Evolutionary conservation across 2,329 filamentous ascomycete species (phyloP).

Genomic region (Cladosporium cucumerinum): DNA sequence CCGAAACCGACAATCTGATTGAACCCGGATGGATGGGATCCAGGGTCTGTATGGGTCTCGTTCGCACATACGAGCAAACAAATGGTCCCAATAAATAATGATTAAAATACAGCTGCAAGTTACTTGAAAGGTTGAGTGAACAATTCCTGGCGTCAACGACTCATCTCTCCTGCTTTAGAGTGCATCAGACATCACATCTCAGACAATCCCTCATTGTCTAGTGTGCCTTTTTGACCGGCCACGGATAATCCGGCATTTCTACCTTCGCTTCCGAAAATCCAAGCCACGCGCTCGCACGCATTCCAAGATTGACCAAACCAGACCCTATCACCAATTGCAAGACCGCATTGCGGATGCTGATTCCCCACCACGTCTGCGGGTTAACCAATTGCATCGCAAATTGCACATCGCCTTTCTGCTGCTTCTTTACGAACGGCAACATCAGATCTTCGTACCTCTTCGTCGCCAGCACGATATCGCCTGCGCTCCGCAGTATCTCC

Average conservation of each 20-base stretch:
- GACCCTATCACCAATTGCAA: constrained; percentile 20
- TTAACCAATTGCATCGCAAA: constrained; percentile 25
- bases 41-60: background rate
- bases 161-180: background rate
- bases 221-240: constrained; percentile 8
- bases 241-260: constrained; percentile 19
- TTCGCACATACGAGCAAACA: background rate
- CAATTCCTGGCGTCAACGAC: background rate
- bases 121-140: background rate
- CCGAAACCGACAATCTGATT: background rate
- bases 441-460: constrained; percentile 23
- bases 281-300: constrained; percentile 14
- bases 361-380: constrained; percentile 33
- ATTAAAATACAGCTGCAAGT: background rate
- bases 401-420: constrained; percentile 13
- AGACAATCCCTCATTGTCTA: background rate
- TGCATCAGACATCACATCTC: background rate
- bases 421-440: constrained; percentile 22
- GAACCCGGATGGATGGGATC: background rate
- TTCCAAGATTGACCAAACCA: constrained; percentile 18
- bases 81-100: background rate
- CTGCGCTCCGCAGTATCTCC: constrained; percentile 20
- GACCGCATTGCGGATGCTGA: constrained; percentile 25
- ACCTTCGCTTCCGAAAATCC: constrained; percentile 20
- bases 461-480: constrained; percentile 18